Evolutionary conservation across 495 filamentous ascomycete genomes (phyloP), one percentile per base, ranked within the genome.

Genomic region (Talaromyces thailandensis): DNA sequence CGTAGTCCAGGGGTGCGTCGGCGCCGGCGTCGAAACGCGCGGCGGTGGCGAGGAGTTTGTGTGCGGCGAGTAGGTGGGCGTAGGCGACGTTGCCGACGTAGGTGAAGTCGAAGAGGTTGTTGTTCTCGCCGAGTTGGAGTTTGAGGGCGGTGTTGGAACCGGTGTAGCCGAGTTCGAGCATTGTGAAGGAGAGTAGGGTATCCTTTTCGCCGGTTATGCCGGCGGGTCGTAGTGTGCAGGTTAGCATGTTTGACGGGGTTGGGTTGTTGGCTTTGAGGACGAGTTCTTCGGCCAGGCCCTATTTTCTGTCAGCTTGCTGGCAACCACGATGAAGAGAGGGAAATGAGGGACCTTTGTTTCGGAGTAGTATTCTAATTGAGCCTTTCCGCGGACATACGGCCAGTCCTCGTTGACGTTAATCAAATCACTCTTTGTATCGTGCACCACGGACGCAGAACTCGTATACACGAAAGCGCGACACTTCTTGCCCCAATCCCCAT

Each of bases 401-500:
- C 87, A 96, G 31, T 84, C 78, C 78, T 99, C 94, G 70, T 94
- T 88, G 57, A 91, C 92, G 72, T 95, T 94, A 73, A 93, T 82
- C 67, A 99, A 75, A 71, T 96, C 88, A 61, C 76, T 86, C 67
- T 81, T 76, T 61, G 86, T 90, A 70, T 96, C 91, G 73, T 90
- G 90, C 60, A 96, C 83, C 37, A 96, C 85, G 57, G 89, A 93
- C 53, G 91, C 90, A 26, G 89, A 93, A 72, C 90, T 95, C 3
- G 95, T 99, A 77, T 95, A 96, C 29, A 99, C 90, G 67, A 99
- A 89, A 0, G 87, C 95, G 76, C 91, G 96, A 67, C 96, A 93
- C 51, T 76, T 79, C 43, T 84, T 86, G 64, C 78, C 78, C 78
- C 78, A 81, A 32, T 79, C 76, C 7, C 76, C 76, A 53, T 74